A percentile compares a stretch with the other conserved stretches of the same genome.
phyloP scores from a whole-genome alignment of 225 moss, liverwort and hornwort species.

The Thuidium tamariscinum region DNA sequence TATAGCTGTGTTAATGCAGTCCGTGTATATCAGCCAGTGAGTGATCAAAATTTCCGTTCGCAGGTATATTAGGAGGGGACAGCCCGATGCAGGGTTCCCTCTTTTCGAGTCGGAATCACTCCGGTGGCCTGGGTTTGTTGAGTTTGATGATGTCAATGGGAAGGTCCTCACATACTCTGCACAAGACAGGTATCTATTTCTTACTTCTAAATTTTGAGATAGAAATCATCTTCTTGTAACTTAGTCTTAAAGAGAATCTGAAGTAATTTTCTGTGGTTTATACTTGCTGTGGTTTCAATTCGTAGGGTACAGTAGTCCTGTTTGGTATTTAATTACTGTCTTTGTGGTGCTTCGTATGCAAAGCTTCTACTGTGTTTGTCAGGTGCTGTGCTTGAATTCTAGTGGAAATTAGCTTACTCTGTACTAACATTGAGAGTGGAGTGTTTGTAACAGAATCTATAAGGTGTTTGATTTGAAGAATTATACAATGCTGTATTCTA shows the following conservation, averaged over 20 bases:
- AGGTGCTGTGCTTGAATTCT: background rate
- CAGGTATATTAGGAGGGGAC: constrained; percentile 77
- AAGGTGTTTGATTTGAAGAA: constrained; percentile 97
- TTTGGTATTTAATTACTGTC: background rate
- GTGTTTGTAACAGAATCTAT: constrained; percentile 51
- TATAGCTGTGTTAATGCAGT: background rate
- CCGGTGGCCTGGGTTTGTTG: constrained; percentile 96
- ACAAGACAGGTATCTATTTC: constrained; percentile 50
- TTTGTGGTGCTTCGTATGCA: background rate
- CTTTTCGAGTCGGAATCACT: constrained; percentile 90
- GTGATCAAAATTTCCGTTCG: background rate
- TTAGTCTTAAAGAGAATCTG: background rate
- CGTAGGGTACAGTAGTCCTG: background rate
- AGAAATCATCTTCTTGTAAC: no score
- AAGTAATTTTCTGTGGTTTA: no score
- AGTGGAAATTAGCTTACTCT: background rate
- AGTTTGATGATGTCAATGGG: constrained; percentile 96
- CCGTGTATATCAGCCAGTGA: background rate
- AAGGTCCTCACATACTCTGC: constrained; percentile 97
- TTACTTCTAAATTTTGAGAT: background rate
- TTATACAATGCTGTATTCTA: constrained; percentile 90
- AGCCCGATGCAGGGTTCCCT: constrained; percentile 90
- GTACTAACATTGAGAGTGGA: background rate
- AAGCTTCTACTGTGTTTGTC: background rate
- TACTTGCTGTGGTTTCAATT: no score